Evolutionary conservation across 306 rosid genomes (phyloP).

Genomic region (Quercus parvula): DNA sequence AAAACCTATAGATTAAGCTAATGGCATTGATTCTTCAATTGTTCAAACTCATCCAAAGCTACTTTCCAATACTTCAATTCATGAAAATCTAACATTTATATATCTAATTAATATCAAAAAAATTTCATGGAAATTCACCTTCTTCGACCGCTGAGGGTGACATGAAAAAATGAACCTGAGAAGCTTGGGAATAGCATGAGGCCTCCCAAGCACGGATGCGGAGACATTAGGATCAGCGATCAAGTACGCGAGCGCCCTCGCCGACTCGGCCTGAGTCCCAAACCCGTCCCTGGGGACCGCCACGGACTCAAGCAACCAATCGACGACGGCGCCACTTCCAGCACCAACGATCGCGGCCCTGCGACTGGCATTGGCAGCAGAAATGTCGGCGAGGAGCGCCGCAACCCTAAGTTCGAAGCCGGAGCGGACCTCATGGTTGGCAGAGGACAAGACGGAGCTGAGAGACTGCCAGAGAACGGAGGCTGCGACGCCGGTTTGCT

Average conservation of each 20-base stretch:
- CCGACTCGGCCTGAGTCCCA: slow-evolving; percentile 86
- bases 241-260: slow-evolving; percentile 90
- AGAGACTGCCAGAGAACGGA: slow-evolving; percentile 86
- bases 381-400: slow-evolving; percentile 80
- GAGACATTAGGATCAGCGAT: slow-evolving; percentile 87
- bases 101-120: neutral
- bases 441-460: slow-evolving; percentile 75
- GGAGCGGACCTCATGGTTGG: slow-evolving; percentile 87
- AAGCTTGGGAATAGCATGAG: slow-evolving; percentile 80
- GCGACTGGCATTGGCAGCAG: slow-evolving; percentile 73
- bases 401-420: slow-evolving; percentile 95
- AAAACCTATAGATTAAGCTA: neutral
- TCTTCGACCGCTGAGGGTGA: slow-evolving; percentile 77
- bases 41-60: slow-evolving; percentile 7
- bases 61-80: neutral
- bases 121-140: slow-evolving; percentile 34
- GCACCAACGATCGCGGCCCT: slow-evolving; percentile 89
- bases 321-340: slow-evolving; percentile 88
- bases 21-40: slow-evolving; percentile 9
- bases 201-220: slow-evolving; percentile 71
- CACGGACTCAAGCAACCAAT: slow-evolving; percentile 90
- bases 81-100: neutral
- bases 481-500: slow-evolving; percentile 76
- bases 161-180: slow-evolving; percentile 84
- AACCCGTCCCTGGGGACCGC: slow-evolving; percentile 63